Conservation (phyloP, 164 flowering plant genomes). For the Euptelea pleiosperma region DNA sequence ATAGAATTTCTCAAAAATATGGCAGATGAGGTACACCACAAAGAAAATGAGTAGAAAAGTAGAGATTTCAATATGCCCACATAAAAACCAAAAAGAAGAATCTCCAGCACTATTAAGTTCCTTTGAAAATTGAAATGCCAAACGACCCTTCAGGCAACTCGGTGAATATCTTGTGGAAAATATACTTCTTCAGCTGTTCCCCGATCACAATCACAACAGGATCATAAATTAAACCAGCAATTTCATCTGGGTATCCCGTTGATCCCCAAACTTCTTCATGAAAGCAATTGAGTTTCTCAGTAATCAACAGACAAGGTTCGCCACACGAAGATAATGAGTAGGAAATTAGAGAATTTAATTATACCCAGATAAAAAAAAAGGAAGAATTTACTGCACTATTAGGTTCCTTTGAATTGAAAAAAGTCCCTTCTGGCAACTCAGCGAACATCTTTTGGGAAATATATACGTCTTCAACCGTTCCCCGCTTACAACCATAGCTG, state of each 20-base stretch:
- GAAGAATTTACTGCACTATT: no score
- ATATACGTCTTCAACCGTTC: no score
- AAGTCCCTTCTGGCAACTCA: no score
- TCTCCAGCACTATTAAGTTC: not conserved
- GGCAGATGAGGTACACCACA: not conserved
- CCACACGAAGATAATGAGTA: no score
- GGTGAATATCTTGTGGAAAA: conserved; percentile 55
- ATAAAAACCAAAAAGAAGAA: not conserved
- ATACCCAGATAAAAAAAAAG: no score
- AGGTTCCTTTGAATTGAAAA: no score
- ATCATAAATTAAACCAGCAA: not conserved
- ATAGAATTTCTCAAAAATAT: not conserved
- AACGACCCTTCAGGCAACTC: conserved; percentile 83
- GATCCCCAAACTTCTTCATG: not conserved
- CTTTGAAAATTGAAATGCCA: conserved; percentile 36
- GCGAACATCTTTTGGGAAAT: no score
- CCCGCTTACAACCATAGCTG: no score
- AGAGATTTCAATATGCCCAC: not conserved
- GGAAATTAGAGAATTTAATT: no score
- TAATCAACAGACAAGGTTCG: no score
- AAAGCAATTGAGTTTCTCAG: not conserved
- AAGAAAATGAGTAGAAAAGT: not conserved
- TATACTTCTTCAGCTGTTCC: conserved; percentile 77
- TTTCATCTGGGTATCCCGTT: not conserved
- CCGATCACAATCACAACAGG: conserved; percentile 75